These are phyloP conservation scores for Evernia prunastri DNA, from an alignment of 495 filamentous ascomycete genomes.

Conservation along the genomic window DNA sequence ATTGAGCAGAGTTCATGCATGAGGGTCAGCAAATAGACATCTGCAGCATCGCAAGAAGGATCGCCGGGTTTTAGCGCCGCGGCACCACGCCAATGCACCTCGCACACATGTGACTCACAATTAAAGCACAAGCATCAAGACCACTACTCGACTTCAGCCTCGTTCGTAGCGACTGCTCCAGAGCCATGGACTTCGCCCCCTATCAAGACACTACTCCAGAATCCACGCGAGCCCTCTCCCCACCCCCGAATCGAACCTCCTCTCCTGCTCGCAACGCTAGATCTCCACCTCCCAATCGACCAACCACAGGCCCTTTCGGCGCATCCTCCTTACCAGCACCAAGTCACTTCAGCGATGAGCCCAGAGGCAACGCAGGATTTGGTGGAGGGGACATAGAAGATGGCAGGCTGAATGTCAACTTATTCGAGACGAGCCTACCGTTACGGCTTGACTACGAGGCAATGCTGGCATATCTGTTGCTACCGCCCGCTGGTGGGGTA, in stretches of 20 bases:
- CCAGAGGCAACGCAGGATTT: conserved; percentile 10
- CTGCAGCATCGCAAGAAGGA: background rate
- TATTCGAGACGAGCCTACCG: conserved; percentile 77
- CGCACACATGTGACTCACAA: background rate
- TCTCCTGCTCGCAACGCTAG: conserved; percentile 42
- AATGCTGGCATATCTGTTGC: conserved; percentile 76
- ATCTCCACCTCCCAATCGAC: conserved; percentile 23
- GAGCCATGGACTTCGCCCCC: conserved; percentile 83
- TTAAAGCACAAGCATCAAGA: background rate
- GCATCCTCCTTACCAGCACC: conserved; percentile 40
- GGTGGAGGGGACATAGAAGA: conserved; percentile 35
- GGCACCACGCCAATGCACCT: background rate
- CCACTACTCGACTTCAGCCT: background rate
- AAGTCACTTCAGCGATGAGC: conserved; percentile 34
- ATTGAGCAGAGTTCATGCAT: background rate
- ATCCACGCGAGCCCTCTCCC: conserved; percentile 64
- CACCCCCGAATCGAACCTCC: conserved; percentile 49
- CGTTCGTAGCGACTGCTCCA: background rate
- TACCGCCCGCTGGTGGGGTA: conserved; percentile 83
- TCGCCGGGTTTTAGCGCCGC: background rate
- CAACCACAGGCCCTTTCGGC: conserved; percentile 31
- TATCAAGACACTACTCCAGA: conserved; percentile 88
- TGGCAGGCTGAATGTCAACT: conserved; percentile 65
- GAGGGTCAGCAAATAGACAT: background rate
- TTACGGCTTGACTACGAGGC: conserved; percentile 84